Evolutionary conservation across 495 filamentous ascomycete genomes (phyloP), one percentile per base, ranked within the genome.

Genomic region (Tirmania nivea): DNA sequence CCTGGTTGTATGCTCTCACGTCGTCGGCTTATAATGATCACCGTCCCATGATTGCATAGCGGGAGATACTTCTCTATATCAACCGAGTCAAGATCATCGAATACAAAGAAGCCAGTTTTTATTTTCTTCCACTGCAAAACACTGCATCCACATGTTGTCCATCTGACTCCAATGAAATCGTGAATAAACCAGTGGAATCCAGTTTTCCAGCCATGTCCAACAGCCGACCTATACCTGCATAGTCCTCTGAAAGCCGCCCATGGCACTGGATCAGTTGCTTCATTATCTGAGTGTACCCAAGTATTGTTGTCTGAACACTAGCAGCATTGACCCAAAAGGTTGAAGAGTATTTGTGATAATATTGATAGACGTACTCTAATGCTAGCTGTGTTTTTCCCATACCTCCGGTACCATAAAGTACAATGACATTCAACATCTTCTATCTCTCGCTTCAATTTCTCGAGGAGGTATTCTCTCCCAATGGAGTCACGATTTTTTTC

Each of bases 11-110:
- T 50, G 34, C 10, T n/a, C 19, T 50, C 16, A 50, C 31, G 19
- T 37, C 57, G 54, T n/a, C 59, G 55, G 0, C 36, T 60, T 0
- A 56, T 60, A 0, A 58, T 49, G 9, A 59, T 0, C 6, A 59
- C 12, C 9, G 34, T 34, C 8, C 59, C 59, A 10, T 60, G 36
- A 1, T 20, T 11, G 31, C 52, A 19, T 11, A 7, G 9, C 19
- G 59, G 59, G 25, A 60, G 35, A n/a, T 58, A 55, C 0, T 34
- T 25, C n/a, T 12, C n/a, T n/a, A n/a, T n/a, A n/a, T n/a, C n/a
- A n/a, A n/a, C n/a, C n/a, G n/a, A n/a, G n/a, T n/a, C n/a, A 12
- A 59, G 37, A 11, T 59, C 54, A 31, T 60, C 59, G 21, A 57
- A n/a, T 10, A 59, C 12, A n/a, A 31, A 60, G 54, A 25, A 58